These are phyloP conservation scores for Houttuynia cordata DNA, from an alignment of 164 flowering plant genomes.

Conservation along the genomic window DNA sequence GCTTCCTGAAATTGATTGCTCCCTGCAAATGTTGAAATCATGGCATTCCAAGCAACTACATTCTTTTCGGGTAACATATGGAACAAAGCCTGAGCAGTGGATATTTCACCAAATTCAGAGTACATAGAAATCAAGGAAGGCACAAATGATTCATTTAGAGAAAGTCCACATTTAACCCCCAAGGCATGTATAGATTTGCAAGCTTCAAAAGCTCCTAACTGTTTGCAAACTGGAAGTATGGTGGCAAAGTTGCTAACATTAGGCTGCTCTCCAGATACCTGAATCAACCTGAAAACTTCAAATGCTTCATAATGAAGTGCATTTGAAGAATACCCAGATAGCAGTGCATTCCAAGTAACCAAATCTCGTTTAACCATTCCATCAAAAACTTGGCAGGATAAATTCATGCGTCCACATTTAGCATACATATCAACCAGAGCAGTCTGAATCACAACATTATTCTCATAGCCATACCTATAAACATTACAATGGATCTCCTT, in stretches of 20 bases:
- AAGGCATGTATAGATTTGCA: slow-evolving; percentile 11
- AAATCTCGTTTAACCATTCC: slow-evolving; percentile 15
- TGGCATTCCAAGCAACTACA: slow-evolving; percentile 17
- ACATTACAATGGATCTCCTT: slow-evolving; percentile 36
- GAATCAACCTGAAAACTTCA: slow-evolving; percentile 19
- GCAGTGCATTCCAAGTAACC: slow-evolving; percentile 42
- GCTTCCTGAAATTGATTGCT: slow-evolving; percentile 10
- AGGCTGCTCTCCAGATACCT: slow-evolving; percentile 9
- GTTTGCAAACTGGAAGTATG: slow-evolving; percentile 12
- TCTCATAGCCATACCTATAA: slow-evolving; percentile 23
- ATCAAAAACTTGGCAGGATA: slow-evolving; percentile 25
- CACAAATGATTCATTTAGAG: slow-evolving; percentile 8
- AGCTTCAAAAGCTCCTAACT: slow-evolving; percentile 4
- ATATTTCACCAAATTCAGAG: slow-evolving; percentile 9
- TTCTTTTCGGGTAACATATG: no score
- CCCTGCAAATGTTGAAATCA: slow-evolving; percentile 17
- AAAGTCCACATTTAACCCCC: slow-evolving; percentile 12
- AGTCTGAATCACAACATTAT: slow-evolving; percentile 23
- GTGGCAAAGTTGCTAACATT: slow-evolving; percentile 15
- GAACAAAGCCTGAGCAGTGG: slow-evolving; percentile 4
- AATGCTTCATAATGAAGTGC: slow-evolving; percentile 20
- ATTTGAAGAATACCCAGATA: slow-evolving; percentile 26
- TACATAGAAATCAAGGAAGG: slow-evolving; percentile 16
- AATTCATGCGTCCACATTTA: slow-evolving; percentile 12
- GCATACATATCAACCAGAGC: slow-evolving; percentile 31